Conservation (phyloP, 2,329 filamentous ascomycete species). For the Sporothrix inflata region DNA sequence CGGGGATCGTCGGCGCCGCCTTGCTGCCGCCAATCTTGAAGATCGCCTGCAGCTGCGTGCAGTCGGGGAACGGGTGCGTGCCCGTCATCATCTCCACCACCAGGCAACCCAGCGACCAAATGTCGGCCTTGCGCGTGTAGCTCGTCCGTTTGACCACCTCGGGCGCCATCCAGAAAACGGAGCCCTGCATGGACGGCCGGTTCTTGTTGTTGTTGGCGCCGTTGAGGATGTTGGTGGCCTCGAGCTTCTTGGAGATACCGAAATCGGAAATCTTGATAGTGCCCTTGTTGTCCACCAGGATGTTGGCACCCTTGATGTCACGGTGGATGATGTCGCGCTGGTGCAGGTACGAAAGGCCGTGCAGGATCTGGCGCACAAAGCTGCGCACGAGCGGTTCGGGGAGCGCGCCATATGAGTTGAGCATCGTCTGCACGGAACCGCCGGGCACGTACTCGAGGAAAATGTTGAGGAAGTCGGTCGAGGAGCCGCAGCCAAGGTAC, state of each 20-base stretch:
- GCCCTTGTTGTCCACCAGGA: slow-evolving; percentile 97
- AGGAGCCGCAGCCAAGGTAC: slow-evolving; percentile 92
- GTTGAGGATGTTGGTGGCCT: slow-evolving; percentile 81
- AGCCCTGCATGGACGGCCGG: slow-evolving; percentile 84
- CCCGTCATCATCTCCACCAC: slow-evolving; percentile 99
- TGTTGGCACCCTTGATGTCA: slow-evolving; percentile 98
- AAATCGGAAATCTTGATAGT: slow-evolving; percentile 99
- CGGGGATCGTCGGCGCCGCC: slow-evolving; percentile 85
- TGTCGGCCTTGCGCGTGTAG: slow-evolving; percentile 97
- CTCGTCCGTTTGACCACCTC: slow-evolving; percentile 98
- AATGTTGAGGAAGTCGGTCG: slow-evolving; percentile 93
- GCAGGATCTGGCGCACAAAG: slow-evolving; percentile 94
- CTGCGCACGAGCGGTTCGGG: slow-evolving; percentile 92
- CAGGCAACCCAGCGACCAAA: slow-evolving; percentile 95
- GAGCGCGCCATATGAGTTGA: slow-evolving; percentile 95
- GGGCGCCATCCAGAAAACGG: slow-evolving; percentile 99
- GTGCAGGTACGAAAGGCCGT: slow-evolving; percentile 90
- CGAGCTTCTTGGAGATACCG: slow-evolving; percentile 96
- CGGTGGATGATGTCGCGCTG: slow-evolving; percentile 95
- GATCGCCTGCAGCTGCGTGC: slow-evolving; percentile 94
- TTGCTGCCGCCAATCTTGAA: slow-evolving; percentile 95
- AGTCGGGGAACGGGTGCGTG: slow-evolving; percentile 93
- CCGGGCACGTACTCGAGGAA: slow-evolving; percentile 99
- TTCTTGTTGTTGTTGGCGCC: slow-evolving; percentile 70
- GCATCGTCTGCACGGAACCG: slow-evolving; percentile 96